Base-by-base conservation (phyloP, 2,329 filamentous ascomycete species). In the Torrubiellomyces zombiae region DNA sequence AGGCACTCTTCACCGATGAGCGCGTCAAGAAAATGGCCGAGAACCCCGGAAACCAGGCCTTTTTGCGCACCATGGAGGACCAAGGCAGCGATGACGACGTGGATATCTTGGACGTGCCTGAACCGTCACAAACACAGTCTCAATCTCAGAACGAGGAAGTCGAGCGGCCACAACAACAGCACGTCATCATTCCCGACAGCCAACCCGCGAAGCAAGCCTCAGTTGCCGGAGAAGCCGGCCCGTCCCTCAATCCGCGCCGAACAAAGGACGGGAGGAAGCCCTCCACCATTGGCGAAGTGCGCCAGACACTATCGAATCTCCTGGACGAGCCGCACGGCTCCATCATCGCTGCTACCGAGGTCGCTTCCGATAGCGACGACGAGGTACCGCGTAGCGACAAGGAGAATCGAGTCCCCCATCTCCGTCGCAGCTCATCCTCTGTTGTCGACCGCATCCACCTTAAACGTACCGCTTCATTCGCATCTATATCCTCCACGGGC, bases 31-130 rank as follows among this genome's bases (percentile, higher is more conserved):
- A 86, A 49, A 81, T 95, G 33, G 83, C 81, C 17, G 73, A 82
- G 44, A 83, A 91, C 39, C 80, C 80, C 3, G 85, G 86, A 44
- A 86, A 83, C 45, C 67, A 77, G 32, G 89, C 89, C 1, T 98
- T 98, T 55, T 63, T 98, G 38, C 74, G 73, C 35, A 82, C 82
- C 6, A 79, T 98, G 26, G 83, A 93, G 40, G 85, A 94, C 43
- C 68, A 68, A 24, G 77, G 75, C 29, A 61, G 63, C 38, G 77
- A 80, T 22, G 75, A 89, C 27, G 76, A 82, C 27, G 67, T 77
- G 48, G 77, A 85, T 36, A 76, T 92, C 39, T 52, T 82, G 7
- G 67, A 74, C 21, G 42, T 46, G 7, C 39, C 41, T 15, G n/a
- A n/a, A n/a, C 33, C 32, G 14, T 33, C 33, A 7, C 42, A 43